phyloP scores from a whole-genome alignment of 495 filamentous ascomycete genomes.

The Sabuloglossum arenarium region DNA sequence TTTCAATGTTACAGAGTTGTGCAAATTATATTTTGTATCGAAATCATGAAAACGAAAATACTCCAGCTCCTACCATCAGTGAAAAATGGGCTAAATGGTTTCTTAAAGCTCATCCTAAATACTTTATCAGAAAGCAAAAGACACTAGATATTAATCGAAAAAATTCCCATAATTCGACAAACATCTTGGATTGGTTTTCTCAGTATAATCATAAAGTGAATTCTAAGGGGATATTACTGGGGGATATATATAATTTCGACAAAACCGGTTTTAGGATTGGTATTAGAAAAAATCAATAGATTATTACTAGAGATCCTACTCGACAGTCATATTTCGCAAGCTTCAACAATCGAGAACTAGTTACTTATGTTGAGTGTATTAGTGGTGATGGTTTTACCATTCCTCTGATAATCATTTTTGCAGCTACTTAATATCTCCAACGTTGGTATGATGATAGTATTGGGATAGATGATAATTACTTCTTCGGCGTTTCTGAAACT shows the following conservation, averaged over 20 bases:
- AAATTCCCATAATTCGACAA: slow-evolving; percentile 1
- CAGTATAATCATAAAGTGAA: neutral
- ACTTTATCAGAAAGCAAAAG: slow-evolving; percentile 8
- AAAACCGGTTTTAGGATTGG: slow-evolving; percentile 13
- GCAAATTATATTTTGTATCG: slow-evolving; percentile 6
- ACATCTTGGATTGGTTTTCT: slow-evolving; percentile 9
- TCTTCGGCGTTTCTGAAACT: neutral
- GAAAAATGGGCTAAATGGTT: slow-evolving; percentile 8
- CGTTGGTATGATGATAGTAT: neutral
- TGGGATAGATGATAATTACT: neutral
- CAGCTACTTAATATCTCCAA: neutral
- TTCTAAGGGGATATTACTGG: neutral
- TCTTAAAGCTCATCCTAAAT: slow-evolving; percentile 9
- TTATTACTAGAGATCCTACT: slow-evolving; percentile 8
- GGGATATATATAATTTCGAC: slow-evolving; percentile 12
- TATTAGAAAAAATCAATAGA: slow-evolving; percentile 10
- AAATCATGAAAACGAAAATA: neutral
- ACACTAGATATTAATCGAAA: slow-evolving; percentile 3
- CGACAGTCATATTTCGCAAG: slow-evolving; percentile 3
- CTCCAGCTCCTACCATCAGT: neutral
- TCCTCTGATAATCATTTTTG: slow-evolving; percentile 2
- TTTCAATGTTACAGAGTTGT: slow-evolving; percentile 5
- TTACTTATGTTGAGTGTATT: slow-evolving; percentile 3
- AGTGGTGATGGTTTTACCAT: neutral
- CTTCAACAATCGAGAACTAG: neutral